Evolutionary conservation across 192 early-diverging fungal species (phyloP).

Genomic region (Anaeromyces robustus): DNA sequence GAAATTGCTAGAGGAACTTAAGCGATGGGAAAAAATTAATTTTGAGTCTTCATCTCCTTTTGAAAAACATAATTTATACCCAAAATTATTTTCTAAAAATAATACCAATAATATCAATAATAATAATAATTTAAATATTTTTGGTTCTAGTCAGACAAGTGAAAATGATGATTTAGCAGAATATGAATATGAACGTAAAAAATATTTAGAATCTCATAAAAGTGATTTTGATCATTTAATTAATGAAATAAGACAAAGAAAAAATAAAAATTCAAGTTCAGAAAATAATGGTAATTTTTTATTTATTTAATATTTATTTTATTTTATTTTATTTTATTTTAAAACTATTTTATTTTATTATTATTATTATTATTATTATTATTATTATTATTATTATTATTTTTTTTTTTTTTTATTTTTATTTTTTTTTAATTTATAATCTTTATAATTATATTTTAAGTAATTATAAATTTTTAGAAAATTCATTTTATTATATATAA

Average conservation of each 20-base stretch:
- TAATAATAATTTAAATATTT: neutral
- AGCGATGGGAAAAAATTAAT: neutral
- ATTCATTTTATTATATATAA: too few species aligned
- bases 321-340: too few species aligned
- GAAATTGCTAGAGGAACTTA: neutral
- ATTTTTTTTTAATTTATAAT: too few species aligned
- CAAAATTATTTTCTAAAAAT: neutral
- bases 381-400: too few species aligned
- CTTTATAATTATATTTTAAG: too few species aligned
- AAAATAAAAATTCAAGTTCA: neutral
- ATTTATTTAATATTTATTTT: too few species aligned
- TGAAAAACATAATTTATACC: neutral
- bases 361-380: too few species aligned
- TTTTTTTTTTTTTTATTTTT: too few species aligned
- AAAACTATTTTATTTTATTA: too few species aligned
- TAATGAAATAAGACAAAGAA: neutral
- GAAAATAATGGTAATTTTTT: too few species aligned
- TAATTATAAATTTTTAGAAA: too few species aligned
- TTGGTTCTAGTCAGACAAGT: neutral
- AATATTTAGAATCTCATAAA: neutral
- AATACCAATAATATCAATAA: neutral
- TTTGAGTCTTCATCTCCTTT: neutral
- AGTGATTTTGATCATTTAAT: neutral
- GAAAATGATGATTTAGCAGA: neutral
- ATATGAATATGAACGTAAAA: neutral